Evolutionary conservation across 768 basidiomycete genomes (phyloP).

Genomic region (Boletus vermiculosoides): DNA sequence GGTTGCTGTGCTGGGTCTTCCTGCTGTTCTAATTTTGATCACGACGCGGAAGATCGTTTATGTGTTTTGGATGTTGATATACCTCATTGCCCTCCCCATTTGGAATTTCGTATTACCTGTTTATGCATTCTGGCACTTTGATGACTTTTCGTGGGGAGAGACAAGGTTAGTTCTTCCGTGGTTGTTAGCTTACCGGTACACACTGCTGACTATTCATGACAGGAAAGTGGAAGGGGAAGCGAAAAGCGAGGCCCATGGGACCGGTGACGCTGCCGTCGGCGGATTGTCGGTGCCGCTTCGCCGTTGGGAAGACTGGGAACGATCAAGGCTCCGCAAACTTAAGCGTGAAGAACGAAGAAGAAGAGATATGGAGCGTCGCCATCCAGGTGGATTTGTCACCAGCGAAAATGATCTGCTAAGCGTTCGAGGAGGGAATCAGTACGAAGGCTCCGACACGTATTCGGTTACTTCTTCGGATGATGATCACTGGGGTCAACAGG

Average conservation of each 20-base stretch:
- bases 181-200: neutral
- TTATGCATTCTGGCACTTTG: conserved; percentile 99
- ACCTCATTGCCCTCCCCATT: conserved; percentile 86
- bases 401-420: conserved; percentile 64
- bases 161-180: conserved; percentile 64
- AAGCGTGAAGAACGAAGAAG: conserved; percentile 82
- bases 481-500: conserved; percentile 93
- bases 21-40: conserved; percentile 87
- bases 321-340: conserved; percentile 87
- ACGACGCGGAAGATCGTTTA: conserved; percentile 95
- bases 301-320: conserved; percentile 99
- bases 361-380: conserved; percentile 75
- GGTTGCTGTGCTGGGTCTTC: conserved; percentile 88
- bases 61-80: conserved; percentile 97
- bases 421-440: conserved; percentile 59
- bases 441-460: conserved; percentile 76
- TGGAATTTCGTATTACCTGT: conserved; percentile 96
- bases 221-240: conserved; percentile 95
- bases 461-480: conserved; percentile 88
- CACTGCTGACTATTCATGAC: conserved; percentile 16
- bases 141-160: conserved; percentile 99
- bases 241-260: conserved; percentile 76
- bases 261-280: conserved; percentile 50
- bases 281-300: conserved; percentile 79
- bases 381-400: conserved; percentile 64